Base-by-base conservation (phyloP, 768 basidiomycete genomes). In the Boletus rufocinnamomeus region DNA sequence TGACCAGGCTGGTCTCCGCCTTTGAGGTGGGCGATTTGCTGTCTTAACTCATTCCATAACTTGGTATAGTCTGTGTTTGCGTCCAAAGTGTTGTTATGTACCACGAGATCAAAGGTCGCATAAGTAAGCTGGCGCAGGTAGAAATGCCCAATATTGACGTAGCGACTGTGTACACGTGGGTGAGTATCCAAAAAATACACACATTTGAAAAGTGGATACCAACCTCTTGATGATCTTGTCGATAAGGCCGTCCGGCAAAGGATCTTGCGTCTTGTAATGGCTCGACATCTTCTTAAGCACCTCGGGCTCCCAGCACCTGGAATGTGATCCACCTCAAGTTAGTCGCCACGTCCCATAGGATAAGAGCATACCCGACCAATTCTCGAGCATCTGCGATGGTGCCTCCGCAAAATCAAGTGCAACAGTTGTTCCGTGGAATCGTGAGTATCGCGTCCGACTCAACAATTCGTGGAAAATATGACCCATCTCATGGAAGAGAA, bases 371-470 rank as follows among this genome's bases (percentile, higher is more conserved):
- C 56, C 73, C 11, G 52, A 85, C 91, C 92, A 93, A 67, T 93
- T 92, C 75, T 95, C 92, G 58, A 93, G 76, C 92, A 93, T 93
- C 74, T 95, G 90, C n/a, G 86, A 89, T 0, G 93, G 93, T 1
- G 91, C 92, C 73, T 93, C 91, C 8, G 89, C 91, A 62, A 92
- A 92, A 71, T 91, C 91, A 19, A 86, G 73, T 3, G 88, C 86
- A 34, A 89, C 87, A 49, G 82, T 81, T 25, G 89, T 91, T 14
- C 92, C 91, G 63, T 93, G 91, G 82, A 93, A 94, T 27, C 86
- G 76, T 25, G 85, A 74, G 69, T 84, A 92, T 60, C 81, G 83
- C 28, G 89, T 92, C 60, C 74, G 78, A 66, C 84, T 86, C 52
- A 91, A 72, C 45, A 95, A 70, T 21, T 82, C 83, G 60, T 86